A percentile compares a stretch with the other conserved stretches of the same genome.
These are phyloP conservation scores for Grigorovia jiainica DNA, from an alignment of 805 yeast genomes.

Conservation along the genomic window DNA sequence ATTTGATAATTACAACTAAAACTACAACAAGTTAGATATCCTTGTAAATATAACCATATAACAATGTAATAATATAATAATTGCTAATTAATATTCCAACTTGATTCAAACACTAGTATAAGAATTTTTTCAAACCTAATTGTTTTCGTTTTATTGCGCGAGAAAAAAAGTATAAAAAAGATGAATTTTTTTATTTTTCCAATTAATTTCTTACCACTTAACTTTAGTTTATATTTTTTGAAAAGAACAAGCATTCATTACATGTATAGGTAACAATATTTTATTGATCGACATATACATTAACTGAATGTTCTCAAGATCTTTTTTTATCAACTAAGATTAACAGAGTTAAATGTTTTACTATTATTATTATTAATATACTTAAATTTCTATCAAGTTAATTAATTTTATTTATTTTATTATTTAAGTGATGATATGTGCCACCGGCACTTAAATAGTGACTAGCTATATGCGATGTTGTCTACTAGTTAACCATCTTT, in stretches of 20 bases:
- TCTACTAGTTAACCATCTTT: constrained; percentile 33
- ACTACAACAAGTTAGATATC: too few species aligned
- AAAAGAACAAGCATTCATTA: background rate
- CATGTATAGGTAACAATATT: too few species aligned
- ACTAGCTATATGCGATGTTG: constrained; percentile 31
- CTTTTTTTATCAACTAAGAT: background rate
- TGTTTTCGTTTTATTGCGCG: background rate
- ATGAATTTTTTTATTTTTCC: background rate
- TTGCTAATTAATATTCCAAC: background rate
- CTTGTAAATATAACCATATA: too few species aligned
- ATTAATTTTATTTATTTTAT: background rate
- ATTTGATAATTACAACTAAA: too few species aligned
- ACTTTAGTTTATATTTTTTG: background rate
- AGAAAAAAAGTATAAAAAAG: background rate
- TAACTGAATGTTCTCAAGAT: too few species aligned
- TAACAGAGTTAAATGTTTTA: background rate
- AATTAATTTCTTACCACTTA: too few species aligned
- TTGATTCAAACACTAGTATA: too few species aligned
- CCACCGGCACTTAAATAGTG: constrained; percentile 26
- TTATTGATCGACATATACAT: too few species aligned
- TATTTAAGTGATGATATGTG: constrained; percentile 29
- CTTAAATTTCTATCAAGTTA: background rate
- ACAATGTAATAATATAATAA: too few species aligned
- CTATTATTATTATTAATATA: background rate
- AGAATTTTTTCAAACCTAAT: background rate